Evolutionary conservation across 768 basidiomycete species (phyloP).

Genomic region (Mrakia gelida): DNA sequence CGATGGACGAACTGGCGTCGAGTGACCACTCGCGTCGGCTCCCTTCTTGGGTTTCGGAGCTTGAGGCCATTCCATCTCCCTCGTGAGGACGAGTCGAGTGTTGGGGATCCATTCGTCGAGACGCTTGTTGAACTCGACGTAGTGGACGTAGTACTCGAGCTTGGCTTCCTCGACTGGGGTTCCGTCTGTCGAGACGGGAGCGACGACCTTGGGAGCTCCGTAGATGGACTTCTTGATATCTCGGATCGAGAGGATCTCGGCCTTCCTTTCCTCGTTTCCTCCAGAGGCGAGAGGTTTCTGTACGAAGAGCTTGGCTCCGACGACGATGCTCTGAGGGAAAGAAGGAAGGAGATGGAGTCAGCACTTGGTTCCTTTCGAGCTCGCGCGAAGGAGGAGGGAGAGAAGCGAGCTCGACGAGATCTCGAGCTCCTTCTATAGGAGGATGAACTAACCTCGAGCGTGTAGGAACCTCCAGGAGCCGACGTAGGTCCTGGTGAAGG

Average conservation of each 20-base stretch:
- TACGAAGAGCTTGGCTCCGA: constrained; percentile 95
- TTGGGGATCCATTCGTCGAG: constrained; percentile 95
- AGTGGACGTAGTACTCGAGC: constrained; percentile 95
- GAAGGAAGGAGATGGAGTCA: not conserved
- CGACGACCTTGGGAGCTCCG: constrained; percentile 45
- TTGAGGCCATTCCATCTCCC: constrained; percentile 87
- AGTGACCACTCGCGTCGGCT: constrained; percentile 43
- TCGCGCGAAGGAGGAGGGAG: not conserved
- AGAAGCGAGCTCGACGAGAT: not conserved
- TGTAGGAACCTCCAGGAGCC: constrained; percentile 40
- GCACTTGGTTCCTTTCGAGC: not conserved
- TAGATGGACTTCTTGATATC: constrained; percentile 59
- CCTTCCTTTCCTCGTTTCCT: constrained; percentile 78
- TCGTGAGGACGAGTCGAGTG: constrained; percentile 71
- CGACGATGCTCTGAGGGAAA: constrained; percentile 64
- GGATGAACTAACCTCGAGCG: constrained; percentile 38
- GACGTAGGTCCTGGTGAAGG: constrained; percentile 32
- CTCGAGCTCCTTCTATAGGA: not conserved
- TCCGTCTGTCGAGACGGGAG: constrained; percentile 44
- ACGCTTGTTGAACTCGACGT: constrained; percentile 98
- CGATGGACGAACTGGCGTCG: constrained; percentile 29
- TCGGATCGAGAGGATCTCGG: constrained; percentile 91
- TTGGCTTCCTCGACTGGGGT: constrained; percentile 58
- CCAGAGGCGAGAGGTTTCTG: constrained; percentile 71
- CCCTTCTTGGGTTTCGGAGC: constrained; percentile 52